Conservation (phyloP, 345 rosid genomes). For the Carallia pectinifolia region DNA sequence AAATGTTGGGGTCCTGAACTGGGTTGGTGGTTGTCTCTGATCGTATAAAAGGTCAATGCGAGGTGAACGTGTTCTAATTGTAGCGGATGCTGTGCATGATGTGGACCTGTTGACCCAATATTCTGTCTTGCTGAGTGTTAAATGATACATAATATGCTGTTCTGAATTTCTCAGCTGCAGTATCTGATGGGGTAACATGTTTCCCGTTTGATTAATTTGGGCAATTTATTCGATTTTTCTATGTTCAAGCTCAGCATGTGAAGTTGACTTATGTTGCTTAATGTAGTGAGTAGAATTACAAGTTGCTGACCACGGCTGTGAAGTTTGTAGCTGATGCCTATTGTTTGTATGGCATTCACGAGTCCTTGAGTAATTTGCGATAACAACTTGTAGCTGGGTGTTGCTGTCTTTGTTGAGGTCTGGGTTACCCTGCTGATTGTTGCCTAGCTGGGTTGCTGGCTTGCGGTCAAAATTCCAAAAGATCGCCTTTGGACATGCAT, state of each 20-base stretch:
- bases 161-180: constrained; percentile 29
- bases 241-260: constrained; percentile 12
- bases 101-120: constrained; percentile 25
- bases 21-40: constrained; percentile 37
- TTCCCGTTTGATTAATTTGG: constrained; percentile 25
- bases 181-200: constrained; percentile 28
- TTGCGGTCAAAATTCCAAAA: constrained; percentile 18
- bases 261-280: constrained; percentile 31
- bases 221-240: constrained; percentile 18
- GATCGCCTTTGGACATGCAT: constrained; percentile 13
- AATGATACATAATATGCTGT: constrained; percentile 27
- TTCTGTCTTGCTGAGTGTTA: constrained; percentile 12
- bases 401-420: constrained; percentile 34
- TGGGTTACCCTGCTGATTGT: constrained; percentile 17
- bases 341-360: constrained; percentile 30
- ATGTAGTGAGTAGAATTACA: constrained; percentile 43
- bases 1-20: constrained; percentile 26
- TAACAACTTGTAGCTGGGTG: constrained; percentile 32
- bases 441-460: constrained; percentile 22
- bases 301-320: constrained; percentile 48
- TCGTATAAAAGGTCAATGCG: constrained; percentile 24
- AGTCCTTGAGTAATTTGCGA: constrained; percentile 27
- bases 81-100: constrained; percentile 37
- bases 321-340: constrained; percentile 40
- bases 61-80: constrained; percentile 27